A percentile compares a stretch with the other conserved stretches of the same genome.
Conservation (phyloP, 768 basidiomycete genomes). For the Trametes meyenii region DNA sequence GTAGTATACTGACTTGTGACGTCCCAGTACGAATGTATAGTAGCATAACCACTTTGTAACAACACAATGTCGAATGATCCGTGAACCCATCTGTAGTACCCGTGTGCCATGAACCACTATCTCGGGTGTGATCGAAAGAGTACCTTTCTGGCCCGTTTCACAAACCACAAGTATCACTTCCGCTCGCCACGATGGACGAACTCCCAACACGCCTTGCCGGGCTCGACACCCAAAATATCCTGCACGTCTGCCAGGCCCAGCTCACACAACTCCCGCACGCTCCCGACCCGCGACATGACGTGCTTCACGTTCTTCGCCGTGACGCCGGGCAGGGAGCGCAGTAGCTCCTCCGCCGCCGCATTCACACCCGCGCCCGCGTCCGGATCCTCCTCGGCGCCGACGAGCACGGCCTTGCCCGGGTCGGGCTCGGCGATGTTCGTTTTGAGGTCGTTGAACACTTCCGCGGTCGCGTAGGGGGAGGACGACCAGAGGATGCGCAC, state of each 20-base stretch:
- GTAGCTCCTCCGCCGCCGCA: slow-evolving; percentile 76
- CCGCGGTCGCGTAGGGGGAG: slow-evolving; percentile 88
- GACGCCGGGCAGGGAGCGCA: slow-evolving; percentile 83
- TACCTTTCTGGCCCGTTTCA: background rate
- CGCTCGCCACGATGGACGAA: slow-evolving; percentile 79
- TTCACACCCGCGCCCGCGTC: slow-evolving; percentile 71
- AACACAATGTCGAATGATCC: no score
- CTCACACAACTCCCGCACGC: slow-evolving; percentile 74
- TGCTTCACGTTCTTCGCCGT: slow-evolving; percentile 82
- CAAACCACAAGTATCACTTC: no score
- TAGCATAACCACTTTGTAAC: no score
- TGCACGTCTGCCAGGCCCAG: slow-evolving; percentile 64
- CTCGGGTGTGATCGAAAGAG: background rate
- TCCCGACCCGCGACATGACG: slow-evolving; percentile 80
- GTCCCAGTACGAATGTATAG: background rate
- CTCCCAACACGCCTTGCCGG: slow-evolving; percentile 76
- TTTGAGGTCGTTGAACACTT: slow-evolving; percentile 94
- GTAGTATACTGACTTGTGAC: background rate
- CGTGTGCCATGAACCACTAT: background rate
- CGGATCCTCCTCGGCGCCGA: slow-evolving; percentile 80
- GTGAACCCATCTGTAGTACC: no score
- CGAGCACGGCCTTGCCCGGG: slow-evolving; percentile 66
- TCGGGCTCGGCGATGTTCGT: slow-evolving; percentile 79
- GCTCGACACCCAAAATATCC: slow-evolving; percentile 76
- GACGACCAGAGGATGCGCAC: slow-evolving; percentile 97